Conservation (phyloP, 2,329 filamentous ascomycete species). For the Beauveria scarabaeidicola region DNA sequence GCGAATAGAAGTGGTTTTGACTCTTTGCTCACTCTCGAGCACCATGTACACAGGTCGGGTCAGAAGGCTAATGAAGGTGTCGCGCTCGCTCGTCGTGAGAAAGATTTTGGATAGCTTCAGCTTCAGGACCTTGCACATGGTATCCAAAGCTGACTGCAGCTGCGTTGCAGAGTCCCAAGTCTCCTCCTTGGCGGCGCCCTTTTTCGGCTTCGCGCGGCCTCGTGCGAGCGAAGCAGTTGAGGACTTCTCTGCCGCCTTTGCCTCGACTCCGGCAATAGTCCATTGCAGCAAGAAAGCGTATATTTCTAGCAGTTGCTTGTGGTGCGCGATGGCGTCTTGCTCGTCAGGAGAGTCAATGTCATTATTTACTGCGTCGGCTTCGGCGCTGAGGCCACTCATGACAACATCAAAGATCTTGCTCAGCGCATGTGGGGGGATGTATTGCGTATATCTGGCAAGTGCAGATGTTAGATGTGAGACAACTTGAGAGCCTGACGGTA, state of each 20-base stretch:
- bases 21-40: conserved; percentile 84
- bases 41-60: conserved; percentile 91
- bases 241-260: conserved; percentile 85
- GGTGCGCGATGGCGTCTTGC: conserved; percentile 74
- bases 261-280: conserved; percentile 90
- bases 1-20: conserved; percentile 79
- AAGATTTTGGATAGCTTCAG: conserved; percentile 90
- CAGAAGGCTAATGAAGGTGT: conserved; percentile 87
- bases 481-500: conserved; percentile 6
- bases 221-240: conserved; percentile 58
- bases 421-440: conserved; percentile 70
- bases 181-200: conserved; percentile 68
- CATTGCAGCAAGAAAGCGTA: conserved; percentile 93
- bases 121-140: conserved; percentile 93
- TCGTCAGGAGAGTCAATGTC: conserved; percentile 83
- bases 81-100: conserved; percentile 88
- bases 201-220: conserved; percentile 68
- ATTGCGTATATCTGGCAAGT: conserved; percentile 63
- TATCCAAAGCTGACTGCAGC: conserved; percentile 78
- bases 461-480: background rate
- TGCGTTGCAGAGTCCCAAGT: conserved; percentile 85
- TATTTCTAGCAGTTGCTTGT: conserved; percentile 87
- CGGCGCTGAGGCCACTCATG: conserved; percentile 74
- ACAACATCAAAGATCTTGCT: conserved; percentile 91
- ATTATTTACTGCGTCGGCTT: conserved; percentile 76